Evolutionary conservation across 441 rosid genomes (phyloP).

Genomic region (Bruguiera hainesii): DNA sequence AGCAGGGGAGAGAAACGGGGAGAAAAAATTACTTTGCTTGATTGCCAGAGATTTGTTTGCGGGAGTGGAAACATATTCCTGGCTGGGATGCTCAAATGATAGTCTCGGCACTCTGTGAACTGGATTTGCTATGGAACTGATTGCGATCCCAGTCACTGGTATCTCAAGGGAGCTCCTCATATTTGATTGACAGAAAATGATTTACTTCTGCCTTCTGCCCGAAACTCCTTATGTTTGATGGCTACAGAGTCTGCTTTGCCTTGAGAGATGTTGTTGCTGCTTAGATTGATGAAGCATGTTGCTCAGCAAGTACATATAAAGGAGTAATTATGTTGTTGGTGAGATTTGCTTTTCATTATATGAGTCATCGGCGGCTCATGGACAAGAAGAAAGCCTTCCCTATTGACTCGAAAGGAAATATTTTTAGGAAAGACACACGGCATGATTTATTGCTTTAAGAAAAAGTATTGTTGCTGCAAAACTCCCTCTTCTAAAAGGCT

Average conservation of each 20-base stretch:
- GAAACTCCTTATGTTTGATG: not conserved
- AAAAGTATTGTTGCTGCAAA: slow-evolving; percentile 11
- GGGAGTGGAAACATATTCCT: slow-evolving; percentile 28
- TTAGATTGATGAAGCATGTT: slow-evolving; percentile 18
- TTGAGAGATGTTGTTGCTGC: slow-evolving; percentile 8
- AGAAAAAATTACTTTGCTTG: slow-evolving; percentile 21
- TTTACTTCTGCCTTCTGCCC: not conserved
- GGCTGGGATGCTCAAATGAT: slow-evolving; percentile 22
- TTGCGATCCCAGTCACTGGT: slow-evolving; percentile 34
- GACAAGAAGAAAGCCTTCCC: slow-evolving; percentile 17
- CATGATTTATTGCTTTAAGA: slow-evolving; percentile 22
- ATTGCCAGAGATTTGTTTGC: slow-evolving; percentile 30
- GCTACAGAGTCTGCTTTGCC: slow-evolving; percentile 1
- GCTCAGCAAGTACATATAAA: slow-evolving; percentile 24
- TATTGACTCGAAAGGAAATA: slow-evolving; percentile 14
- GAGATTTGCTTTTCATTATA: slow-evolving; percentile 20
- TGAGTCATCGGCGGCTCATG: slow-evolving; percentile 45
- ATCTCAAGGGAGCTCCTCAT: slow-evolving; percentile 31
- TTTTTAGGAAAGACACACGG: slow-evolving; percentile 13
- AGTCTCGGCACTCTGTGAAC: slow-evolving; percentile 28
- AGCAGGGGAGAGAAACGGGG: not conserved
- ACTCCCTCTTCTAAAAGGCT: not conserved
- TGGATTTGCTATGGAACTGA: slow-evolving; percentile 15
- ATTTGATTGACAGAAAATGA: slow-evolving; percentile 7
- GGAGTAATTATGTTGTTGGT: slow-evolving; percentile 10